These are phyloP conservation scores for Metarhizium rileyi DNA, from an alignment of 2,329 filamentous ascomycete species.

Conservation along the genomic window DNA sequence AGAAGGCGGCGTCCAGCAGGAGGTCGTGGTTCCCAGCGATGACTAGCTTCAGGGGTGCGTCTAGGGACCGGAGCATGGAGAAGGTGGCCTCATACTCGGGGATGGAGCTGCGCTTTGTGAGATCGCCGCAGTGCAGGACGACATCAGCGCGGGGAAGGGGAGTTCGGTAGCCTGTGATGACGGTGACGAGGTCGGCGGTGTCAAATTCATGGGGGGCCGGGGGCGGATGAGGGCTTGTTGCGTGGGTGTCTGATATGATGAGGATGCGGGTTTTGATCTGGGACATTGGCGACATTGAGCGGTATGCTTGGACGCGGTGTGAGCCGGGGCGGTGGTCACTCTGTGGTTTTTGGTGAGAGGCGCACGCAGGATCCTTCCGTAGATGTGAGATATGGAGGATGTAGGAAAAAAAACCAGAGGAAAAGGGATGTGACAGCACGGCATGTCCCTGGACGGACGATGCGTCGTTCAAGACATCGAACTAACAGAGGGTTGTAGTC, in stretches of 20 bases:
- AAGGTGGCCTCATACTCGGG: slow-evolving; percentile 32
- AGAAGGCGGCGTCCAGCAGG: slow-evolving; percentile 24
- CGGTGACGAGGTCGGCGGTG: slow-evolving; percentile 6
- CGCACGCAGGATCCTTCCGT: no score
- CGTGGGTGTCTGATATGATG: slow-evolving; percentile 31
- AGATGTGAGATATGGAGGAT: no score
- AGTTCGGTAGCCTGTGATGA: slow-evolving; percentile 19
- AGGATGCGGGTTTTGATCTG: slow-evolving; percentile 27
- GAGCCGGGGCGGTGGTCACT: no score
- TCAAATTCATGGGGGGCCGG: slow-evolving; percentile 12
- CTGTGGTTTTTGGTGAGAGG: no score
- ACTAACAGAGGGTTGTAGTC: no score
- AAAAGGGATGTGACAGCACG: no score
- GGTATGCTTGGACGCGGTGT: neutral
- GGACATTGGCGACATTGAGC: neutral
- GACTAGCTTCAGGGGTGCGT: slow-evolving; percentile 40
- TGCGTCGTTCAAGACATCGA: no score
- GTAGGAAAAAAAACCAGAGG: no score
- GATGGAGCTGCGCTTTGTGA: slow-evolving; percentile 33
- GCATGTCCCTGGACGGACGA: no score
- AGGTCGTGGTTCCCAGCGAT: slow-evolving; percentile 49
- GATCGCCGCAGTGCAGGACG: slow-evolving; percentile 42
- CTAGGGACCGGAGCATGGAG: slow-evolving; percentile 28
- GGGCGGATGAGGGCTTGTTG: neutral
- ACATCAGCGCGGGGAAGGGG: slow-evolving; percentile 33